Conservation (phyloP, 129 eudicot genomes). For the Daucus carota region DNA sequence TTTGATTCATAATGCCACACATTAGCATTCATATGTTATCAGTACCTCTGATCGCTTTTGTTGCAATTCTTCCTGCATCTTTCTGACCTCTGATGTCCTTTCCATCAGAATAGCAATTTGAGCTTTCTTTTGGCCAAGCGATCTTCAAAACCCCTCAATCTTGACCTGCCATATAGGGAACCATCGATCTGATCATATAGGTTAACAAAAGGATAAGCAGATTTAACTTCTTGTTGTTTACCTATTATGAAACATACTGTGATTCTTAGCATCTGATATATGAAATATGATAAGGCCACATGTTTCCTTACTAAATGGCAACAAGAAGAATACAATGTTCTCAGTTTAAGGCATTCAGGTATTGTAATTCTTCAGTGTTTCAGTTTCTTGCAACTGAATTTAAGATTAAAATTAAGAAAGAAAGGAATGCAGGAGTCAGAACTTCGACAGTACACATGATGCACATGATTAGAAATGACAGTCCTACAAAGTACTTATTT, state of each 20-base stretch:
- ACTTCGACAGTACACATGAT: neutral
- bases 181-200: neutral
- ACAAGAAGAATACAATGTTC: neutral
- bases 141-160: conserved; percentile 52
- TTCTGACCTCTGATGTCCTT: conserved; percentile 55
- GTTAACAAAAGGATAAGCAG: neutral
- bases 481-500: neutral
- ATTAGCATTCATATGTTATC: neutral
- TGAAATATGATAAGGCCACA: neutral
- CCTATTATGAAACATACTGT: neutral
- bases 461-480: neutral
- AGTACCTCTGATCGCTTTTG: conserved; percentile 62
- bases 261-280: neutral
- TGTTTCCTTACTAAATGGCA: neutral
- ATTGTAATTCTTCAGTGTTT: neutral
- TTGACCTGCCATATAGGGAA: conserved; percentile 40
- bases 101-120: conserved; percentile 51
- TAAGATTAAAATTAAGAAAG: neutral
- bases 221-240: neutral
- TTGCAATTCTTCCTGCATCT: conserved; percentile 51
- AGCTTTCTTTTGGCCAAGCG: conserved; percentile 52
- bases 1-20: too few relatives aligned
- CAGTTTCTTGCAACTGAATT: neutral
- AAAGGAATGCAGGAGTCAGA: neutral
- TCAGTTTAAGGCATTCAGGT: neutral